Percentiles rank a stretch among this genome's conserved stretches.
Evolutionary conservation across 2,329 filamentous ascomycete species (phyloP).

Genomic region (Aureobasidium lini): DNA sequence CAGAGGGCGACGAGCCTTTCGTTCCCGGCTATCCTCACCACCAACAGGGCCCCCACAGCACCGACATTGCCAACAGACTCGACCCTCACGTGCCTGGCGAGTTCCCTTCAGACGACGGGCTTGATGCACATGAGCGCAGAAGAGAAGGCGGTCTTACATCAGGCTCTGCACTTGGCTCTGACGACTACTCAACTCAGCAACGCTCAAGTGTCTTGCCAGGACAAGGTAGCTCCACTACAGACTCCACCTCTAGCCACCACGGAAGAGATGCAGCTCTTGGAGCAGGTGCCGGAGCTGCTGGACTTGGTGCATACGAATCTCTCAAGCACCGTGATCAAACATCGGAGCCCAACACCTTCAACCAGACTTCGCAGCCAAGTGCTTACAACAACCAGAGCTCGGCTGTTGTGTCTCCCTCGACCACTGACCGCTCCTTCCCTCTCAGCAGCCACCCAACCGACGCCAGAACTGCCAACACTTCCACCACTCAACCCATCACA

Average conservation of each 20-base stretch:
- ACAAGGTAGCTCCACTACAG: background rate
- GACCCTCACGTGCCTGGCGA: conserved; percentile 31
- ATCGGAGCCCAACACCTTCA: background rate
- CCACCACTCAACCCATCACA: background rate
- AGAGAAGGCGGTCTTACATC: background rate
- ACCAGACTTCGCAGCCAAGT: background rate
- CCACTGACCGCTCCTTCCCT: conserved; percentile 1
- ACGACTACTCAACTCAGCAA: conserved; percentile 17
- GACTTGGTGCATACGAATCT: conserved; percentile 24
- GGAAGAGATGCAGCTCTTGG: conserved; percentile 25
- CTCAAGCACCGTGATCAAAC: conserved; percentile 21
- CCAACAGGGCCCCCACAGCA: conserved; percentile 25
- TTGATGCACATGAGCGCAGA: conserved; percentile 16
- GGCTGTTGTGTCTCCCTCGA: background rate
- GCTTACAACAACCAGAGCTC: background rate
- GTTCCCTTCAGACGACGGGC: conserved; percentile 22
- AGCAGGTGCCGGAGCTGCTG: conserved; percentile 19
- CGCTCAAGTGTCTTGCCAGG: background rate
- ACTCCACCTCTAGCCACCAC: conserved; percentile 12
- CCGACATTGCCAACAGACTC: conserved; percentile 25
- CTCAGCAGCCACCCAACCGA: background rate
- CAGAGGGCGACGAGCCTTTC: conserved; percentile 10
- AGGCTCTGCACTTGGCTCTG: background rate
- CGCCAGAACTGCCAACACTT: background rate
- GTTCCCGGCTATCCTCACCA: conserved; percentile 14